These are phyloP conservation scores for Arachnomyces sp. DNA, from an alignment of 2,329 filamentous ascomycete species.

Conservation along the genomic window DNA sequence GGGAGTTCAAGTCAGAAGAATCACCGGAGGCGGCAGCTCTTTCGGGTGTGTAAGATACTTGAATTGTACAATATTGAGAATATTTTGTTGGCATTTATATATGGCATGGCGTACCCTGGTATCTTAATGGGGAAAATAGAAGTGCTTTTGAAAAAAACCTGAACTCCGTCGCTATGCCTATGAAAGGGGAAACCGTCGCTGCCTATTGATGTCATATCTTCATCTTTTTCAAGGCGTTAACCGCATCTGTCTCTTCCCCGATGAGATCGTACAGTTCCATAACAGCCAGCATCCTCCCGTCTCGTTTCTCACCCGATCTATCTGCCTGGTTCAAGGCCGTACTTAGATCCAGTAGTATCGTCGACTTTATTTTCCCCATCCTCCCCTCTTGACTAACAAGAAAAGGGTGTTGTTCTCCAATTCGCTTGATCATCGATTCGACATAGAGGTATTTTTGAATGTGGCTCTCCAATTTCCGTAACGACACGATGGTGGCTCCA, in stretches of 20 bases:
- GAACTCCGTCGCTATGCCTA: slow-evolving; percentile 42
- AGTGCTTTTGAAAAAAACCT: slow-evolving; percentile 13
- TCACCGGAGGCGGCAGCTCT: slow-evolving; percentile 46
- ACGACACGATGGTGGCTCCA: slow-evolving; percentile 22
- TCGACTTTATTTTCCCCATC: slow-evolving; percentile 51
- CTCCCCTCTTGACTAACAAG: slow-evolving; percentile 49
- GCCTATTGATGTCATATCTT: slow-evolving; percentile 20
- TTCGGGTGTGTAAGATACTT: slow-evolving; percentile 39
- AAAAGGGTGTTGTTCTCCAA: slow-evolving; percentile 56
- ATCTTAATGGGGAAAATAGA: slow-evolving; percentile 27
- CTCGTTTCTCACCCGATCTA: slow-evolving; percentile 21
- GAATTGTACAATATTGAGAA: slow-evolving; percentile 38
- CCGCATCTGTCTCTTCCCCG: slow-evolving; percentile 51
- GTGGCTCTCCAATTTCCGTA: slow-evolving; percentile 46
- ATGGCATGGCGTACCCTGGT: slow-evolving; percentile 34
- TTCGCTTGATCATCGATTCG: slow-evolving; percentile 40
- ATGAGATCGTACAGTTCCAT: slow-evolving; percentile 54
- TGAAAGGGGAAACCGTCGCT: background rate
- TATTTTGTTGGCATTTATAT: slow-evolving; percentile 34
- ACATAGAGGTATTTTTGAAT: slow-evolving; percentile 52
- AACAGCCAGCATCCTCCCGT: slow-evolving; percentile 44
- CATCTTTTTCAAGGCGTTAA: slow-evolving; percentile 47
- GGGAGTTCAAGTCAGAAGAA: slow-evolving; percentile 59
- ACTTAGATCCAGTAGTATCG: slow-evolving; percentile 56
- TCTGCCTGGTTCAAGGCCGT: slow-evolving; percentile 51